Base-by-base conservation (phyloP, 1,284 basidiomycete species). In the Paramarasmius palmivorus region DNA sequence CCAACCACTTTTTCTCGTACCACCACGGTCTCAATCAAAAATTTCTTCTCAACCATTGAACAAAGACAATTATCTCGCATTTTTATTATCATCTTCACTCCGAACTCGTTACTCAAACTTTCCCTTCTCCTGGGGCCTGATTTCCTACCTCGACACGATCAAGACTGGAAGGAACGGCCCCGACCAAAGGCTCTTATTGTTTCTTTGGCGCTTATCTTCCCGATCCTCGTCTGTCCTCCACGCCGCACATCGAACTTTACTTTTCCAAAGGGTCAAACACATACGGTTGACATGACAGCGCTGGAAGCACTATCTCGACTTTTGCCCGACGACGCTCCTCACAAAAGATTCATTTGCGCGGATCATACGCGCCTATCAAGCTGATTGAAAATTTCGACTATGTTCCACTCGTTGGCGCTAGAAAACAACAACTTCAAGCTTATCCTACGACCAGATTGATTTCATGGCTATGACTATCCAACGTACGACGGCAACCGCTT, bases 201-300 rank as follows among this genome's bases (percentile, higher is more conserved):
- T 65, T 56, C 36, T 47, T 61, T 62, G 59, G 60, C 56, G 53
- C 59, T 56, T 61, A 62, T 62, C 55, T 46, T 22, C 63, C 61
- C 64, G 61, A 59, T 61, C 55, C 63, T 56, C 47, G 51, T 49
- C 57, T 34, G 38, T 35, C 15, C 37, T 39, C 61, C 57, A 62
- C 60, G 65, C 59, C 55, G 62, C 60, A 61, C 63, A 66, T 68
- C 69, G 67, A 59, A 53, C 55, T 37, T 63, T 65, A 58, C 70
- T 72, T 68, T 61, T 70, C 52, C 58, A 57, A 61, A 56, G 63
- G 12, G 6, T 67, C 65, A 72, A 67, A 63, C 66, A 63, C 70
- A 70, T 66, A 64, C 62, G 68, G 82, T 84, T 83, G 82, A 83
- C 82, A 84, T 83, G 81, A 69, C 72, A 77, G 69, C 73, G 64